Evolutionary conservation across 176 grass and related monocot species (phyloP).

Genomic region (Carex littledalei): DNA sequence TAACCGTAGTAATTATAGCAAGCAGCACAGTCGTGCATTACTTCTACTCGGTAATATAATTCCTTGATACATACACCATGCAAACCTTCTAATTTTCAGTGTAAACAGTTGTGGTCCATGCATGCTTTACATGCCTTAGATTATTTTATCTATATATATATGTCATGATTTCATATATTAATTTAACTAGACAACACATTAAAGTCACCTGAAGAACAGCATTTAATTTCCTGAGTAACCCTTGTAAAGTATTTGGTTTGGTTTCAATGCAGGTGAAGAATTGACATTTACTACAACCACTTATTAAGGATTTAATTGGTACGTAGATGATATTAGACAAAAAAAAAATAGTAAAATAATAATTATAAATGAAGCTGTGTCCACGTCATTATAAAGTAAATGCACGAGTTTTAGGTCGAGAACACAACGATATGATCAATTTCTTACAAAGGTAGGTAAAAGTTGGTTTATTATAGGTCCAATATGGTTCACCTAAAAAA

Average conservation of each 20-base stretch:
- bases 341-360: neutral
- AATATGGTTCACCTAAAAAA: slow-evolving; percentile 76
- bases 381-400: slow-evolving; percentile 37
- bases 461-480: slow-evolving; percentile 72
- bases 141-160: neutral
- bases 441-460: slow-evolving; percentile 48
- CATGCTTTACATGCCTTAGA: neutral
- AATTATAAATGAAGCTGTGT: slow-evolving; percentile 18
- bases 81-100: neutral
- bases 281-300: neutral
- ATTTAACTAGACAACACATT: neutral
- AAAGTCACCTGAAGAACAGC: neutral
- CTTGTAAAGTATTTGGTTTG: neutral
- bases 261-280: neutral
- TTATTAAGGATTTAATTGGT: neutral
- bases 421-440: slow-evolving; percentile 35
- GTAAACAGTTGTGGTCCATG: neutral
- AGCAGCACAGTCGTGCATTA: neutral
- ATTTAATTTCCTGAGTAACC: neutral
- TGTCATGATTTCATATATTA: neutral
- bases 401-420: slow-evolving; percentile 36
- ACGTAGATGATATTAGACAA: neutral
- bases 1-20: neutral
- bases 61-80: neutral
- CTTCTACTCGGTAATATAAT: neutral